Evolutionary conservation across 169 alveolate genomes (phyloP).

Genomic region (Plasmodium ovale): DNA sequence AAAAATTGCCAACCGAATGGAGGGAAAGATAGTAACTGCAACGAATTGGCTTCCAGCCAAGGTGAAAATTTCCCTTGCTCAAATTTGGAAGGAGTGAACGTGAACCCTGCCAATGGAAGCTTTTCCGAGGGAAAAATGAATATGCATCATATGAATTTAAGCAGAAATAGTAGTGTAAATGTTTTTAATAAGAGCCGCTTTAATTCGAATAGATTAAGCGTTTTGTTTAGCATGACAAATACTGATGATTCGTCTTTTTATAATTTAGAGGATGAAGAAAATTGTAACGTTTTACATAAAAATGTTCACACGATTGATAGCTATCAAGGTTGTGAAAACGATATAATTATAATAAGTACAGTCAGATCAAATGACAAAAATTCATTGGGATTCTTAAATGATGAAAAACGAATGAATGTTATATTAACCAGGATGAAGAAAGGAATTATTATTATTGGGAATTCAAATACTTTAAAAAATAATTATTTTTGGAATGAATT

Average conservation of each 20-base stretch:
- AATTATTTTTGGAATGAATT: slow-evolving; percentile 71
- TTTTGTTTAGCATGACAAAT: background rate
- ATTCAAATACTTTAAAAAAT: slow-evolving; percentile 56
- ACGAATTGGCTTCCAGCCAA: background rate
- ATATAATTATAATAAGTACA: slow-evolving; percentile 64
- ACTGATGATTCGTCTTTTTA: background rate
- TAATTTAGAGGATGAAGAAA: background rate
- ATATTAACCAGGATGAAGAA: slow-evolving; percentile 69
- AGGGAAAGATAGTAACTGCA: background rate
- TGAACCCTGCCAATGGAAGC: background rate
- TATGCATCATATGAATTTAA: background rate
- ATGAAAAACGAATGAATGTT: slow-evolving; percentile 71
- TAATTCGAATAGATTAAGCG: background rate
- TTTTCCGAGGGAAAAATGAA: background rate
- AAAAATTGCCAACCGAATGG: background rate
- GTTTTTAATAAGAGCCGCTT: background rate
- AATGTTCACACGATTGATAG: slow-evolving; percentile 74
- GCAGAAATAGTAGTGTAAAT: background rate
- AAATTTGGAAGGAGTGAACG: background rate
- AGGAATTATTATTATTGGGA: slow-evolving; percentile 62
- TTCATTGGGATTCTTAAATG: slow-evolving; percentile 53
- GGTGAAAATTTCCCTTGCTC: background rate
- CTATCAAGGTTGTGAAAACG: slow-evolving; percentile 74
- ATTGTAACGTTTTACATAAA: slow-evolving; percentile 3
- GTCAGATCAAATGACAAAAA: slow-evolving; percentile 63